Conservation (phyloP, 345 rosid genomes). For the Eucalyptus marginata region DNA sequence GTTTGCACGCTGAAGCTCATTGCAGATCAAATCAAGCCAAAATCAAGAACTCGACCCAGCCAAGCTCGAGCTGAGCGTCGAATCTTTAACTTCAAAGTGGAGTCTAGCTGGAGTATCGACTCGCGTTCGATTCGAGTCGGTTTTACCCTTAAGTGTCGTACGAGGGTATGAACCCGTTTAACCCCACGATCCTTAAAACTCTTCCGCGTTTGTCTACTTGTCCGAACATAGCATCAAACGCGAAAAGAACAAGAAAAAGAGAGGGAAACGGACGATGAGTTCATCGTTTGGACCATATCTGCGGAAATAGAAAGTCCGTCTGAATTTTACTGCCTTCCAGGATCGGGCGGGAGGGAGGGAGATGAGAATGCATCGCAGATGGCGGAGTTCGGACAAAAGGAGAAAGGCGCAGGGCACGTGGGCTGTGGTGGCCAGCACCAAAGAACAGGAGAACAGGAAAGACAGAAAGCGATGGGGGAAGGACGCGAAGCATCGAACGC, state of each 20-base stretch:
- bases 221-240: not conserved
- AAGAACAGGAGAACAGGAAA: not conserved
- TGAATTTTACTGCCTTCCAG: not conserved
- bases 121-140: not conserved
- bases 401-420: not conserved
- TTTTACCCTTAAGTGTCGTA: not conserved
- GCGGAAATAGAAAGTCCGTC: not conserved
- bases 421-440: not conserved
- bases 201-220: not conserved
- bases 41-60: not conserved
- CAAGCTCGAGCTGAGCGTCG: not conserved
- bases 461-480: not conserved
- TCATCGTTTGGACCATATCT: not conserved
- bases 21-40: not conserved
- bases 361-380: not conserved
- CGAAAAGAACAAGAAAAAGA: not conserved
- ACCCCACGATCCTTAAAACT: not conserved
- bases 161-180: not conserved
- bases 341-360: not conserved
- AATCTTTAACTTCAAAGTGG: not conserved
- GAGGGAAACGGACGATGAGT: not conserved
- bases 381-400: not conserved
- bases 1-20: not conserved
- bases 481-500: not conserved
- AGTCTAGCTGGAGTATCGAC: not conserved